Conservation (phyloP, 306 rosid genomes). For the Quercus variabilis region DNA sequence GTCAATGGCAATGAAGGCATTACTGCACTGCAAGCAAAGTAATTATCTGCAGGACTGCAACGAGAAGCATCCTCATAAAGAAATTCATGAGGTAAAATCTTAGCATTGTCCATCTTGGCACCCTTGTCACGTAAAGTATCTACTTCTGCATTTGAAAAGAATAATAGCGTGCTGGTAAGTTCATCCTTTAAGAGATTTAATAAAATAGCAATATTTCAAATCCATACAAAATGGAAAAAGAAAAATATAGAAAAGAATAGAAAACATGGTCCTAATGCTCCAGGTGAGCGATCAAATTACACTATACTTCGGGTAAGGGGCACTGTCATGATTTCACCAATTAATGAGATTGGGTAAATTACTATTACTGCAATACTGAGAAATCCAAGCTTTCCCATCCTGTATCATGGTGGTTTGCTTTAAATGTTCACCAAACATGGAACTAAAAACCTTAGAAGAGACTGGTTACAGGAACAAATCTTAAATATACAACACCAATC, state of each 20-base stretch:
- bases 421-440: not conserved
- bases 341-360: not conserved
- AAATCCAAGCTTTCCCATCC: not conserved
- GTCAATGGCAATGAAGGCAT: constrained; percentile 73
- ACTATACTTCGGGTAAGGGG: not conserved
- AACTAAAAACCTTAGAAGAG: not conserved
- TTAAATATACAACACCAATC: not conserved
- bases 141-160: constrained; percentile 35
- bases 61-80: constrained; percentile 39
- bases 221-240: not conserved
- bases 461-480: not conserved
- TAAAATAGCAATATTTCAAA: not conserved
- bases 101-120: constrained; percentile 28
- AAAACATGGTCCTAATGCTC: not conserved
- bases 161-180: constrained; percentile 17
- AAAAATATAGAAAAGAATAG: not conserved
- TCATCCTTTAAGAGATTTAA: not conserved
- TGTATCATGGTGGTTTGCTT: not conserved
- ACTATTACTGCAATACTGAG: not conserved
- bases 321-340: not conserved
- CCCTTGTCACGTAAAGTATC: constrained; percentile 29
- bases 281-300: not conserved
- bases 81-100: constrained; percentile 35
- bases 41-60: constrained; percentile 21
- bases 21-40: constrained; percentile 50